Conservation (phyloP, 1,139 yeast genomes). For the Candida sanyaensis region DNA sequence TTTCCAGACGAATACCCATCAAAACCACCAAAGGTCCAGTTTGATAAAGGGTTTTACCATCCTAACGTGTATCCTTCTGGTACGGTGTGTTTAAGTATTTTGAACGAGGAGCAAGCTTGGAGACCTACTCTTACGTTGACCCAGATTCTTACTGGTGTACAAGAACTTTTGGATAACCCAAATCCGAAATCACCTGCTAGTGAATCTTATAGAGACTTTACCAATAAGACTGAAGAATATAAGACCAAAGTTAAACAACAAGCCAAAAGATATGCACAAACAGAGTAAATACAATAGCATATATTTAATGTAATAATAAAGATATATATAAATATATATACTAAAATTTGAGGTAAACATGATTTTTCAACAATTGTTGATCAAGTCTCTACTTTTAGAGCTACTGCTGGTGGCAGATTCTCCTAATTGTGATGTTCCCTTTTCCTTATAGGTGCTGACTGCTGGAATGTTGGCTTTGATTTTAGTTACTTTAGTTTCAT, state of each 20-base stretch:
- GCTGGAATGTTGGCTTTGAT: slow-evolving; percentile 97
- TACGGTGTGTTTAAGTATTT: slow-evolving; percentile 86
- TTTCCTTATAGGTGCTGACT: slow-evolving; percentile 93
- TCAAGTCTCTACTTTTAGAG: slow-evolving; percentile 42
- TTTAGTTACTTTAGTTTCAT: slow-evolving; percentile 82
- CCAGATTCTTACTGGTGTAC: slow-evolving; percentile 89
- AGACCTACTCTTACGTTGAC: slow-evolving; percentile 93
- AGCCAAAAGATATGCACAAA: slow-evolving; percentile 61
- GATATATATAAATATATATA: not conserved
- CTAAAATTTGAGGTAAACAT: not conserved
- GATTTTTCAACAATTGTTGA: slow-evolving; percentile 26
- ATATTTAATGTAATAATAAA: not conserved
- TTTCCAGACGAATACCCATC: slow-evolving; percentile 95
- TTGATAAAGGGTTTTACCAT: slow-evolving; percentile 88
- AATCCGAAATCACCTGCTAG: slow-evolving; percentile 97
- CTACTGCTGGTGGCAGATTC: slow-evolving; percentile 36
- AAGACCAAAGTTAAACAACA: slow-evolving; percentile 80
- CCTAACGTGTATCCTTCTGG: slow-evolving; percentile 98
- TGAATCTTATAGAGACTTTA: slow-evolving; percentile 89
- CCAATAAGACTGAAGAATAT: slow-evolving; percentile 66
- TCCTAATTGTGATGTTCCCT: slow-evolving; percentile 83
- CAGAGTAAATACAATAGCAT: not conserved
- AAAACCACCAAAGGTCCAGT: slow-evolving; percentile 91
- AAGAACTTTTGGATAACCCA: slow-evolving; percentile 85
- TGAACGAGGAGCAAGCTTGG: slow-evolving; percentile 98